Evolutionary conservation across 805 yeast species (phyloP).

Genomic region (Ogataea philodendri): DNA sequence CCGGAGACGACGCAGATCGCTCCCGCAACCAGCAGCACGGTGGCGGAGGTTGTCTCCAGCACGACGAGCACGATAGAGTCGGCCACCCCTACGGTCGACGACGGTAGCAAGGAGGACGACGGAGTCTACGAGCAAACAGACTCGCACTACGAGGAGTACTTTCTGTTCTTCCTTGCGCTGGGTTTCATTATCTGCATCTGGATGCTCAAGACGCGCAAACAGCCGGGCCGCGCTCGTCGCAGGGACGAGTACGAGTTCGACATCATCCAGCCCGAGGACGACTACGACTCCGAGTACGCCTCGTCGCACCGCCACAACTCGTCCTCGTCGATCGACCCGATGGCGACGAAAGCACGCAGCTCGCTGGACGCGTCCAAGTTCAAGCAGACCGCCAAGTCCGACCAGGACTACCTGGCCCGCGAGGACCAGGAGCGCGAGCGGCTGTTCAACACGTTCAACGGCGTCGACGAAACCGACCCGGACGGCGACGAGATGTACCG

Average conservation of each 20-base stretch:
- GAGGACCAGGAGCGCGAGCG: conserved; percentile 41
- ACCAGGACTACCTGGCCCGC: conserved; percentile 20
- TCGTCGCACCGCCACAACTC: conserved; percentile 17
- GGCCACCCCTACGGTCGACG: conserved; percentile 9
- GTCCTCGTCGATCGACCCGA: conserved; percentile 12
- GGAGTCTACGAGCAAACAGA: conserved; percentile 27
- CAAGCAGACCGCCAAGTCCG: conserved; percentile 7
- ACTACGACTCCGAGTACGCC: conserved; percentile 22
- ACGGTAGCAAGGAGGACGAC: too few relatives aligned
- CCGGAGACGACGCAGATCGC: conserved; percentile 21
- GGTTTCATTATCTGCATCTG: conserved; percentile 51
- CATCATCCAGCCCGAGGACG: conserved; percentile 52
- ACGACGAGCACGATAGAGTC: conserved; percentile 1
- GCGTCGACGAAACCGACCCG: conserved; percentile 31
- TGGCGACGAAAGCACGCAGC: conserved; percentile 21
- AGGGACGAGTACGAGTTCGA: conserved; percentile 77
- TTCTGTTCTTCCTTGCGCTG: conserved; percentile 54
- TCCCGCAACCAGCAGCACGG: conserved; percentile 11
- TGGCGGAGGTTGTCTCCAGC: conserved; percentile 3
- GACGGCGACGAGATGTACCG: conserved; percentile 25
- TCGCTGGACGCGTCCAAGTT: conserved; percentile 26
- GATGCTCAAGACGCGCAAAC: conserved; percentile 39
- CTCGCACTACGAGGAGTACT: conserved; percentile 57
- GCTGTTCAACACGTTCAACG: conserved; percentile 41
- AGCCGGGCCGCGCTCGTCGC: conserved; percentile 46